A percentile compares a stretch with the other conserved stretches of the same genome.
phyloP scores from a whole-genome alignment of 257 asterid genomes.

The Verbascum thapsus region DNA sequence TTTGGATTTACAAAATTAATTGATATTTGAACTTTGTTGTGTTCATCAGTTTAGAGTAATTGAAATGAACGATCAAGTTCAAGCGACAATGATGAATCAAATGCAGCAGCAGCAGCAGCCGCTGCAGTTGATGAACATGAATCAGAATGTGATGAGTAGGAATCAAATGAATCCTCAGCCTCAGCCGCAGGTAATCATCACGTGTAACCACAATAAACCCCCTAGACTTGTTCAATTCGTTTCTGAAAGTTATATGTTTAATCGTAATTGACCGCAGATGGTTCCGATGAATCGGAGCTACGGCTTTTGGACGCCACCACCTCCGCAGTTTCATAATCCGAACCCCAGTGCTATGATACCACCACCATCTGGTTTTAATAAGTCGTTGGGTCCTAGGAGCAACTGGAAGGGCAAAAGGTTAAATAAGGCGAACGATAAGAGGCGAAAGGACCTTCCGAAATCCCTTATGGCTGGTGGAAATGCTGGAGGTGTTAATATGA shows the following conservation, averaged over 20 bases:
- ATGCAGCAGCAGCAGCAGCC: too few relatives aligned
- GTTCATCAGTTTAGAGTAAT: background rate
- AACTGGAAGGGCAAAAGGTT: slow-evolving; percentile 73
- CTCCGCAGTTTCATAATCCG: slow-evolving; percentile 43
- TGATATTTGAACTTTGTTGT: background rate
- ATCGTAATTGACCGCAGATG: slow-evolving; percentile 39
- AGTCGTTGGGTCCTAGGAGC: slow-evolving; percentile 58
- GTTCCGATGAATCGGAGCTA: slow-evolving; percentile 54
- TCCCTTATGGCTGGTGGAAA: slow-evolving; percentile 32
- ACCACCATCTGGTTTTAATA: slow-evolving; percentile 32
- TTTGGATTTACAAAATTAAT: background rate
- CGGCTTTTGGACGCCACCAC: slow-evolving; percentile 68
- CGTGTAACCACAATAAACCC: background rate
- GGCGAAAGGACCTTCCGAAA: slow-evolving; percentile 56
- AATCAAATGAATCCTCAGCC: slow-evolving; percentile 43
- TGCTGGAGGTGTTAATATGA: slow-evolving; percentile 21
- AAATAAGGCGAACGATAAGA: slow-evolving; percentile 38
- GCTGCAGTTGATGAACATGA: too few relatives aligned
- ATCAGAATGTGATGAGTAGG: slow-evolving; percentile 41
- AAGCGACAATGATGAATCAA: slow-evolving; percentile 52
- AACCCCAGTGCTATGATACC: slow-evolving; percentile 40
- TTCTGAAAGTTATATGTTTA: slow-evolving; percentile 6
- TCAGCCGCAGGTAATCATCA: slow-evolving; percentile 28
- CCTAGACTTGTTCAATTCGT: background rate
- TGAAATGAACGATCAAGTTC: slow-evolving; percentile 67